Base-by-base conservation (phyloP, 1,284 basidiomycete species). In the Pyrrhoderma lamaoense region DNA sequence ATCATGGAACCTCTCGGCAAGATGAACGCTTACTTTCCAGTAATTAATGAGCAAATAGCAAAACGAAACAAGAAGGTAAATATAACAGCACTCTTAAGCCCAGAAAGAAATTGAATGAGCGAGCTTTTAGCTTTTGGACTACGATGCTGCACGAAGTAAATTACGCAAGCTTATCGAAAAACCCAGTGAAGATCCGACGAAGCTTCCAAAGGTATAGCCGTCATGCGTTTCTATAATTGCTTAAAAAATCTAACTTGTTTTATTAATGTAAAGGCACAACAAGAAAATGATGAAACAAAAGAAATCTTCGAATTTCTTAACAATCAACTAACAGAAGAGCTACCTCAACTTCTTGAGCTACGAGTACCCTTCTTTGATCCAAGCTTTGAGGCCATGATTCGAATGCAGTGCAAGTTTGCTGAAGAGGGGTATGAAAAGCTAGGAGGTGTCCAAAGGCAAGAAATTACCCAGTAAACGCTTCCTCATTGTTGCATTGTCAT, bases 381-480 rank as follows among this genome's bases (percentile, higher is more conserved):
- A 1, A 93, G 89, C 59, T 98, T 99, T 65, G 96, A 99, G 68
- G 91, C 95, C 31, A 98, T 99, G 95, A 91, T 97, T 60, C 80
- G 96, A 39, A 91, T 96, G 79, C 95, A 99, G 67, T 82, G 90
- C 64, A 93, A 93, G 62, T 97, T 97, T 63, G 93, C 94, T 1
- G 90, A 97, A 65, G 94, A 98, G 61, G 96, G 92, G 0, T 99
- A 99, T 66, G 94, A 99, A 71, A 98, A 96, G 71, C 77, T 99
- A 51, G 90, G 93, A 42, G 87, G 92, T 42, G 96, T 99, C 3
- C 96, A 99, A 67, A 74, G 93, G 80, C 87, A 57, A 38, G 70
- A 63, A 11, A 9, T 45, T 36, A 40, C 27, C 5, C 19, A 39
- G 31, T 42, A n/a, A n/a, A 5, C 7, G 13, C 18, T 19, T 38